Evolutionary conservation across 768 basidiomycete species (phyloP), one percentile per base, ranked within the genome.

Genomic region (Lyophyllum shimeji): DNA sequence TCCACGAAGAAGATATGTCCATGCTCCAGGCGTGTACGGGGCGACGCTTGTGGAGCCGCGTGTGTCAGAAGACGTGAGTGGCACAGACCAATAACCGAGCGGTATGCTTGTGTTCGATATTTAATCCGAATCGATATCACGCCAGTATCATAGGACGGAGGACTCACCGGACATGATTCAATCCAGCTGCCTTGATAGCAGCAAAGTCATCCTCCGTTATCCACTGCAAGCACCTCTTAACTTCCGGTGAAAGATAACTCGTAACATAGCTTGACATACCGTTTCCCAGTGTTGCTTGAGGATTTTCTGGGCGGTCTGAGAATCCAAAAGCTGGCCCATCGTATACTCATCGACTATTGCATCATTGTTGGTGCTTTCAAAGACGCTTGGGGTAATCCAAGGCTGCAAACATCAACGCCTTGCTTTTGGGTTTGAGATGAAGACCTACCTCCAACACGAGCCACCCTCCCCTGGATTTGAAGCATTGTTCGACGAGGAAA

Each of bases 1-100:
- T 1, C 82, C 83, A 46, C 76, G 76, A 18, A 86, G 74, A 57
- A 90, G 76, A 68, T 87, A 87, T 1, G 84, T 77, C 82, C 86
- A 89, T 27, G 86, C 87, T 8, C 87, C 87, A 0, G 83, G 67
- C 45, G 79, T 74, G 65, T 82, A 88, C 0, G 86, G 86, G 1
- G 72, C 65, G 13, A 76, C 73, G 17, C 77, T 79, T 2, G 61
- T 66, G 17, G 74, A 74, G 5, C 65, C 71, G 47, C 77, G 75
- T 6, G 84, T 85, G 58, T 82, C 79, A 13, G 77, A 68, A 29
- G 82, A 72, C 3, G 80, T 80, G 31, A 86, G 69, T 0, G 87
- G 87, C n/a, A 89, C 80, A n/a, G 86, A 86, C 88, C 88, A 90
- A 66, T 85, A 90, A 8, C 87, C 87, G 6, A 89, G 57, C 5